Base-by-base conservation (phyloP, 2,329 filamentous ascomycete species). In the Alternaria viburni region DNA sequence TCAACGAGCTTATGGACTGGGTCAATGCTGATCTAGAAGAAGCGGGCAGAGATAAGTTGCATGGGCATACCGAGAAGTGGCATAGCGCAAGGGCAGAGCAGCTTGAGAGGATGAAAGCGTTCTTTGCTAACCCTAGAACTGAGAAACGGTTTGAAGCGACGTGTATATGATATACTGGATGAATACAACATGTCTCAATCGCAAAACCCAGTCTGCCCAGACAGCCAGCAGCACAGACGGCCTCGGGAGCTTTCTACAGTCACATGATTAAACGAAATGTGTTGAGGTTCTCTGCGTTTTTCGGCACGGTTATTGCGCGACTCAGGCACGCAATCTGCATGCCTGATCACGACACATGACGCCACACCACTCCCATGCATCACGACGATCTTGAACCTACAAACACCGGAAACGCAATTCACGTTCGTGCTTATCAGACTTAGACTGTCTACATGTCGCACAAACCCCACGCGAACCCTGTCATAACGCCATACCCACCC, bases 1-100 rank as follows among this genome's bases (percentile, higher is more conserved):
- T 82, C 19, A 58, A 78, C 51, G 78, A 81, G 50, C 65, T 84
- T 44, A 62, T 82, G 11, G 71, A 60, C 13, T 80, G 80, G 76
- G 75, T 81, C 7, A 83, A 83, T 64, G 28, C 32, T 6, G 72
- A 79, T 43, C 61, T 77, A 46, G 63, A 56, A 21, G 57, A 61
- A 23, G 43, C 43, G 12, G 75, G 74, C 2, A 47, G 54, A 46
- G 49, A 47, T 19, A 61, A 21, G 26, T 66, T 82, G 57, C 28
- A 57, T 21, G 80, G 79, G 1, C 81, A 83, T 70, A 76, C 76
- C 5, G 61, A 72, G 21, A 62, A 59, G 54, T 83, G 80, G 79
- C 70, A 77, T 32, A 62, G 67, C 43, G 77, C 77, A 19, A 81
- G 77, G 68, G 69, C 57, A 32, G 74, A 78, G 50, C 71, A 76